phyloP scores from a whole-genome alignment of 2,329 filamentous ascomycete species.

The Fusarium sp. region DNA sequence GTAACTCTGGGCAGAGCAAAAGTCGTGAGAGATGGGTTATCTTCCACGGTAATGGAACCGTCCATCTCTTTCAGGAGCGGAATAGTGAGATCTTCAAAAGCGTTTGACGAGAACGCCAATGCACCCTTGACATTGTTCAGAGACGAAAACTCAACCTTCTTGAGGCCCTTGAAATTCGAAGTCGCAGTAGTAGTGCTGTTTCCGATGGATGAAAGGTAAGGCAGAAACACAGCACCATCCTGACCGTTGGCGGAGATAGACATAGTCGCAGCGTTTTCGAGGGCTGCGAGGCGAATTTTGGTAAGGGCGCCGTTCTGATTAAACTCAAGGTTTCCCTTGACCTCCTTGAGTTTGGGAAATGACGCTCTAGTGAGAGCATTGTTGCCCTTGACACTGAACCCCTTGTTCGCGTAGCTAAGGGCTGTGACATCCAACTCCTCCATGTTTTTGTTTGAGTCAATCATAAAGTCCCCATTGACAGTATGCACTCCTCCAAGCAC shows the following conservation, averaged over 20 bases:
- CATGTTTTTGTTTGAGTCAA: slow-evolving; percentile 41
- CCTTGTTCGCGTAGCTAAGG: slow-evolving; percentile 40
- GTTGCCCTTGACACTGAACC: slow-evolving; percentile 40
- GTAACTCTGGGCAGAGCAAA: slow-evolving; percentile 43
- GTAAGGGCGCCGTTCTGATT: slow-evolving; percentile 39
- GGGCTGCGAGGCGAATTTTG: slow-evolving; percentile 32
- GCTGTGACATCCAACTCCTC: slow-evolving; percentile 28
- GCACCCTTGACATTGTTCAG: slow-evolving; percentile 41
- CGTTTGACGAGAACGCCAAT: slow-evolving; percentile 39
- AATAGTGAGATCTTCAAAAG: slow-evolving; percentile 38
- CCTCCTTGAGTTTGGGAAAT: slow-evolving; percentile 40
- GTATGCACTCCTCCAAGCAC: slow-evolving; percentile 40
- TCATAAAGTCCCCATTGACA: slow-evolving; percentile 41
- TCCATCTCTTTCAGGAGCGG: slow-evolving; percentile 43
- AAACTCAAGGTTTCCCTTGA: slow-evolving; percentile 44
- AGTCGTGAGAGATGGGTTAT: slow-evolving; percentile 39
- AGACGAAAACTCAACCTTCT: slow-evolving; percentile 40
- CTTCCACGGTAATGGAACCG: slow-evolving; percentile 42
- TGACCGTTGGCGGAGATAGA: slow-evolving; percentile 42
- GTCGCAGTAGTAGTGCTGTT: slow-evolving; percentile 42
- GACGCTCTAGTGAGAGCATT: slow-evolving; percentile 31
- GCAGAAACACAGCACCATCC: slow-evolving; percentile 31
- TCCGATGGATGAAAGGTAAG: slow-evolving; percentile 39
- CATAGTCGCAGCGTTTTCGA: slow-evolving; percentile 44
- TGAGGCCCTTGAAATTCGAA: slow-evolving; percentile 35